Evolutionary conservation across 164 flowering plant genomes (phyloP).

Genomic region (Hamamelis virginiana): DNA sequence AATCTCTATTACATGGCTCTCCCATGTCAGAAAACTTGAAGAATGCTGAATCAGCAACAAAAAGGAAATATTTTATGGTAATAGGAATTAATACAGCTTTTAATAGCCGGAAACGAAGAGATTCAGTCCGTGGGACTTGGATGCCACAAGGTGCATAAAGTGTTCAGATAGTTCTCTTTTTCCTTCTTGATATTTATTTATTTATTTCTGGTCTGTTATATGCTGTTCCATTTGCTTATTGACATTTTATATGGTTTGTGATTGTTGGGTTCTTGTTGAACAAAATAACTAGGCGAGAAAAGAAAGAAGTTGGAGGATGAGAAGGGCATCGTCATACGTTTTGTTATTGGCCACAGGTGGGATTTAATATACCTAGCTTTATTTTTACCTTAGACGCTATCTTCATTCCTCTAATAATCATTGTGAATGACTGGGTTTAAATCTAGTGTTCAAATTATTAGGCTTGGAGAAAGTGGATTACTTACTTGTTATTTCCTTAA

Average conservation of each 20-base stretch:
- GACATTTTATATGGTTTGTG: not conserved
- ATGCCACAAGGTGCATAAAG: slow-evolving; percentile 69
- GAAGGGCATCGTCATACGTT: slow-evolving; percentile 79
- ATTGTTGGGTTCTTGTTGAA: not conserved
- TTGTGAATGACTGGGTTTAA: not conserved
- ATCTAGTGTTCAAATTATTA: not conserved
- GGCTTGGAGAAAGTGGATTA: not conserved
- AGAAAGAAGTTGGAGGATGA: slow-evolving; percentile 76
- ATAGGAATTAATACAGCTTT: slow-evolving; percentile 83
- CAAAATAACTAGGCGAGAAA: slow-evolving; percentile 52
- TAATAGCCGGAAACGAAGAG: slow-evolving; percentile 78
- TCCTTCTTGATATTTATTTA: not conserved
- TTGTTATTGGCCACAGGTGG: slow-evolving; percentile 88
- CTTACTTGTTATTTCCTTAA: not conserved
- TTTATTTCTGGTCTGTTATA: too few relatives aligned
- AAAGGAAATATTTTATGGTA: slow-evolving; percentile 70
- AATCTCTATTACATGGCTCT: slow-evolving; percentile 39
- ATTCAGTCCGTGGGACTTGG: slow-evolving; percentile 85
- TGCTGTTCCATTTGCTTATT: slow-evolving; percentile 1
- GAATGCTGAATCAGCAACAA: slow-evolving; percentile 24
- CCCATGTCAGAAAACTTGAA: slow-evolving; percentile 32
- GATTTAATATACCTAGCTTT: not conserved
- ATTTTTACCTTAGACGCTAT: not conserved
- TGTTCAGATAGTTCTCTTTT: not conserved
- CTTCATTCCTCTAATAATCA: not conserved